Evolutionary conservation across 345 rosid genomes (phyloP).

Genomic region (Litchi chinensis): DNA sequence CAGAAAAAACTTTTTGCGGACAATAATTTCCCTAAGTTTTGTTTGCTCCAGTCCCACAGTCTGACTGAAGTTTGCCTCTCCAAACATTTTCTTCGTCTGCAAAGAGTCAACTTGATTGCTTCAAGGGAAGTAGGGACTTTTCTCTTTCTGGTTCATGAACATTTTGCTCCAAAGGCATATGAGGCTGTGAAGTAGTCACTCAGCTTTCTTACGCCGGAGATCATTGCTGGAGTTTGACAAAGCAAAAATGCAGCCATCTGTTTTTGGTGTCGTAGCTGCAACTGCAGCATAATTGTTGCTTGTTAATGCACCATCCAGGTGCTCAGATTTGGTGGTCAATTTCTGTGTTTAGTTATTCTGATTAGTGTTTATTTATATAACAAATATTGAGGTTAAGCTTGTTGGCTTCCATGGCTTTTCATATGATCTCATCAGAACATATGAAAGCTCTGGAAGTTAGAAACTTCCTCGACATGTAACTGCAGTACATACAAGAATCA

Average conservation of each 20-base stretch:
- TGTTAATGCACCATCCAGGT: constrained; percentile 8
- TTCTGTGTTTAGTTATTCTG: not conserved
- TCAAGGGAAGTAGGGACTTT: constrained; percentile 2
- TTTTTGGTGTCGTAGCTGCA: constrained; percentile 5
- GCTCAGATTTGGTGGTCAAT: not conserved
- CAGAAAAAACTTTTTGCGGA: not conserved
- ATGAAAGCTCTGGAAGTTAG: not conserved
- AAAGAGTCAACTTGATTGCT: constrained; percentile 8
- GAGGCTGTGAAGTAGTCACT: constrained; percentile 7
- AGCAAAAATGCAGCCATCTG: not conserved
- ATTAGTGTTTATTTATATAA: not conserved
- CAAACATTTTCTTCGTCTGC: constrained; percentile 19
- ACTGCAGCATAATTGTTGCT: not conserved
- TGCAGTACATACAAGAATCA: not conserved
- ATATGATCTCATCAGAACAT: not conserved
- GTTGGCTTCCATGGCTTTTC: constrained; percentile 8
- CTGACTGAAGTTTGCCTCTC: constrained; percentile 3
- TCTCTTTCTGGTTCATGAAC: not conserved
- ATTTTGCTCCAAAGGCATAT: not conserved
- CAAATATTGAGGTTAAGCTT: not conserved
- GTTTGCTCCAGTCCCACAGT: not conserved
- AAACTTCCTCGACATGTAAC: not conserved
- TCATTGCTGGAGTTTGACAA: not conserved
- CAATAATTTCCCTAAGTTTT: constrained; percentile 17
- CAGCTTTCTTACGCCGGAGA: not conserved